Base-by-base conservation (phyloP, 306 rosid genomes). In the Acmispon strigosus region DNA sequence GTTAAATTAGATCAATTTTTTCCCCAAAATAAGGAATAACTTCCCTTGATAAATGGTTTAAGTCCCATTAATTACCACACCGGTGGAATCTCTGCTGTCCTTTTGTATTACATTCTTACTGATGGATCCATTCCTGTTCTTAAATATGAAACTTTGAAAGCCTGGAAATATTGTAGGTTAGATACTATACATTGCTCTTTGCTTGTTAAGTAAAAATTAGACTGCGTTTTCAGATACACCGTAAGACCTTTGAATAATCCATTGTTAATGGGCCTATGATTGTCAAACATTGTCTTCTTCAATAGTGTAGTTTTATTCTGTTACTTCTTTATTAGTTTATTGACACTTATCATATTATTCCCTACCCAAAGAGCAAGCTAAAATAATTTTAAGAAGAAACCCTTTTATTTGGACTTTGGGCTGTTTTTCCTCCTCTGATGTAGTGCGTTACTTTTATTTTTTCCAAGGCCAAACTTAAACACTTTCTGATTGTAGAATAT, bases 401-500 rank as follows among this genome's bases (percentile, higher is more conserved):
- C 59, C 10, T 51, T 34, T 0, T 42, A 16, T 62, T 32, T 42
- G 22, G 6, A 8, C 15, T 52, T 50, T 62, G 65, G 16, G 18
- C 19, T 72, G 39, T 10, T 39, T 54, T 6, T 17, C 61, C 22
- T 17, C 48, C 12, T 0, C 17, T 49, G 54, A 74, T 42, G 20
- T 47, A 45, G 44, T 60, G 52, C 29, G 36, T 61, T 52, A 60
- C 11, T 43, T 57, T 51, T 68, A 18, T 18, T 24, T 67, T 34
- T 53, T 50, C 43, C 15, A 14, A 59, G 37, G 19, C 32, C 50
- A 24, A 36, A 32, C 50, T 47, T 32, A 20, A 45, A 41, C 58
- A 62, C 32, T 60, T 64, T 22, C 42, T 74, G 57, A 42, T 75
- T 43, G n/a, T n/a, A 57, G 42, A 43, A 39, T 73, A 50, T 49